These are phyloP conservation scores for Leccinellum rugosiceps DNA, from an alignment of 768 basidiomycete species.

Conservation along the genomic window DNA sequence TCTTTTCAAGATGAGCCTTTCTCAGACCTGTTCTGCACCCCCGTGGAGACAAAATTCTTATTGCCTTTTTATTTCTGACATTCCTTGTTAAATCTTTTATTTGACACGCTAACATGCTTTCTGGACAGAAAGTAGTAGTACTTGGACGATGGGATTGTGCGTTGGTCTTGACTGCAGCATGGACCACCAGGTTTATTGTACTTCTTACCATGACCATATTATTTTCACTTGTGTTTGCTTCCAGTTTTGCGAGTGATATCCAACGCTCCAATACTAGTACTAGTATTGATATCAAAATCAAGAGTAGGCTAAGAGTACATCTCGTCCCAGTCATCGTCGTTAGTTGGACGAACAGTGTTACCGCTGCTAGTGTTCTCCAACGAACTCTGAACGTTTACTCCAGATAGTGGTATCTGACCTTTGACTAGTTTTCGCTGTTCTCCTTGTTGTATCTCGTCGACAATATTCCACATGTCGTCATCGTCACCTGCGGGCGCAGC, in stretches of 20 bases:
- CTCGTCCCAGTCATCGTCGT: conserved; percentile 60
- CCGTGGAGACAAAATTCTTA: conserved; percentile 25
- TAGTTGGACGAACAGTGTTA: conserved; percentile 25
- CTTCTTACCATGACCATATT: background rate
- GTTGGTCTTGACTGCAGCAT: background rate
- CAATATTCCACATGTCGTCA: conserved; percentile 71
- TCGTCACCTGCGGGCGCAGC: conserved; percentile 38
- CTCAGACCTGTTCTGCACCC: conserved; percentile 31
- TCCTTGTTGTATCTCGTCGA: conserved; percentile 50
- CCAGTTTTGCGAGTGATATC: background rate
- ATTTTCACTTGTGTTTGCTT: background rate
- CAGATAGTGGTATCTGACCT: conserved; percentile 23
- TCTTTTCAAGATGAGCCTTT: conserved; percentile 20
- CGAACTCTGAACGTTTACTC: conserved; percentile 17
- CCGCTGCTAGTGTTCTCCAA: conserved; percentile 6
- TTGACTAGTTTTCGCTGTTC: conserved; percentile 4
- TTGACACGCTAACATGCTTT: conserved; percentile 1
- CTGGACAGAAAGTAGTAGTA: conserved; percentile 3
- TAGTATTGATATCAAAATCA: background rate
- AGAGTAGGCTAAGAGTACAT: conserved; percentile 48
- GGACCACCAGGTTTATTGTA: background rate
- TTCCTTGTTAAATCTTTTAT: background rate
- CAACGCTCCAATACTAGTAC: background rate
- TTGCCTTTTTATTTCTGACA: conserved; percentile 24
- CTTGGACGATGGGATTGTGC: background rate